Conservation (phyloP, 768 basidiomycete genomes). For the Tylopilus plumbeoviolaceoides region DNA sequence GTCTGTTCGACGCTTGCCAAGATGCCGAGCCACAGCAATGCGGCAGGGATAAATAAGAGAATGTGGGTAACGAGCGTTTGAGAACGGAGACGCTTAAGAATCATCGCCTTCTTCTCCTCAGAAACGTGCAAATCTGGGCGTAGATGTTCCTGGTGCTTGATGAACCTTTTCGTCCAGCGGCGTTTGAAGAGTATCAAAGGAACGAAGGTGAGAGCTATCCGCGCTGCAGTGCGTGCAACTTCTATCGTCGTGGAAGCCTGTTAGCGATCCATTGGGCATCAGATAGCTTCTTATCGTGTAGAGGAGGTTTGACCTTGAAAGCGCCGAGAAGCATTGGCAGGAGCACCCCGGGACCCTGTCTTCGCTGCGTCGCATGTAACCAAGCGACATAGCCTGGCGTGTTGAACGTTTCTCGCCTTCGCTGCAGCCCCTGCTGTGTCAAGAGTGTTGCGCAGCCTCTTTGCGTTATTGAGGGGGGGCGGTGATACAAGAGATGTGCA, state of each 20-base stretch:
- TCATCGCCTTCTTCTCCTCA: slow-evolving; percentile 46
- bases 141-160: slow-evolving; percentile 41
- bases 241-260: slow-evolving; percentile 76
- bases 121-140: slow-evolving; percentile 43
- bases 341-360: slow-evolving; percentile 23
- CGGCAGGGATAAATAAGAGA: slow-evolving; percentile 57
- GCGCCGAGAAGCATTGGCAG: slow-evolving; percentile 55
- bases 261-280: background rate
- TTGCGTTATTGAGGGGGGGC: slow-evolving; percentile 1
- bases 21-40: slow-evolving; percentile 64
- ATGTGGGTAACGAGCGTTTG: slow-evolving; percentile 48
- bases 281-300: background rate
- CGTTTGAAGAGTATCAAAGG: slow-evolving; percentile 65
- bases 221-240: slow-evolving; percentile 61
- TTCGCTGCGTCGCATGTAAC: slow-evolving; percentile 41
- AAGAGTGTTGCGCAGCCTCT: slow-evolving; percentile 4
- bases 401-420: slow-evolving; percentile 1
- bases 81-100: slow-evolving; percentile 46
- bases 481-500: background rate
- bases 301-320: slow-evolving; percentile 48
- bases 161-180: slow-evolving; percentile 43
- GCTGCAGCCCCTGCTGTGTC: background rate
- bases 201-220: slow-evolving; percentile 71
- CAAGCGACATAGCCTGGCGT: slow-evolving; percentile 8
- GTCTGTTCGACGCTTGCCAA: slow-evolving; percentile 72